These are phyloP conservation scores for Boletus reticulatus DNA, from an alignment of 768 basidiomycete genomes.

Conservation along the genomic window DNA sequence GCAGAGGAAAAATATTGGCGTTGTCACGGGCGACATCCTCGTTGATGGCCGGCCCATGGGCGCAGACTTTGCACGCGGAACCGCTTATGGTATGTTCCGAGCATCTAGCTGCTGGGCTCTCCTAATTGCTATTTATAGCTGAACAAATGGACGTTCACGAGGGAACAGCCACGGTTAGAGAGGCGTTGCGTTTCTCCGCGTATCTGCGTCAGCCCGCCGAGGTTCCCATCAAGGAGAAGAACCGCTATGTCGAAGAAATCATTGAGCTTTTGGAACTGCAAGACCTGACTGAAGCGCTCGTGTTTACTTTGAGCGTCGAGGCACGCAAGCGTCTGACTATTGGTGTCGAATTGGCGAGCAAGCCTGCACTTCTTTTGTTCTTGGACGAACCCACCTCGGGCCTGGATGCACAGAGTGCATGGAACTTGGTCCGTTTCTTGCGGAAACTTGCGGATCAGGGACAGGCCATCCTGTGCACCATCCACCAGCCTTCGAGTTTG, in stretches of 20 bases:
- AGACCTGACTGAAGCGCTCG: constrained; percentile 78
- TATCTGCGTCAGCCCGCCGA: constrained; percentile 75
- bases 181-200: constrained; percentile 83
- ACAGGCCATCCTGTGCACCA: constrained; percentile 88
- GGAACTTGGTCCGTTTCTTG: constrained; percentile 80
- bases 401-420: constrained; percentile 66
- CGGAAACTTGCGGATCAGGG: constrained; percentile 82
- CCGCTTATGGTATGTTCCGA: constrained; percentile 62
- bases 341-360: constrained; percentile 88
- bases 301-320: constrained; percentile 64
- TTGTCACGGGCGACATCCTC: constrained; percentile 60
- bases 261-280: constrained; percentile 84
- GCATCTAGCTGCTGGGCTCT: constrained; percentile 19
- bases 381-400: constrained; percentile 52
- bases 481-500: constrained; percentile 84
- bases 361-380: constrained; percentile 34
- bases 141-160: constrained; percentile 90
- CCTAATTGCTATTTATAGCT: constrained; percentile 37
- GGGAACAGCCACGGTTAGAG: constrained; percentile 77
- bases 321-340: constrained; percentile 87
- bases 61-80: constrained; percentile 60
- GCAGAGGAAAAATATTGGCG: constrained; percentile 69
- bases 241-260: constrained; percentile 78
- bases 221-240: constrained; percentile 70
- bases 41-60: constrained; percentile 64